Percentiles rank a stretch among this genome's conserved stretches.
Conservation (phyloP, 495 filamentous ascomycete genomes). For the Aspergillus bertholletiae region DNA sequence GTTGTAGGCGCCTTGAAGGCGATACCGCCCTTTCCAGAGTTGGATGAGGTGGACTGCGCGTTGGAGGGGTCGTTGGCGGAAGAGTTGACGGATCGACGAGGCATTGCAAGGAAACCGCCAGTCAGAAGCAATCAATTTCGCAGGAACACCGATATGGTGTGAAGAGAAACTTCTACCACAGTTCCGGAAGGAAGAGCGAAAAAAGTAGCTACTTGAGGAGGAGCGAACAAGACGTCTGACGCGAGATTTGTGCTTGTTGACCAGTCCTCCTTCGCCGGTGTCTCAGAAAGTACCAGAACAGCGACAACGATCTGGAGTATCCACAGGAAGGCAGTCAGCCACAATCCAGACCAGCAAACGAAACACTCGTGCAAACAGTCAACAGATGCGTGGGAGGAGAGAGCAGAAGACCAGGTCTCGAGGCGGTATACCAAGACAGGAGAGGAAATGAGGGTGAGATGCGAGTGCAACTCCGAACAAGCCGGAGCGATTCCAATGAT, state of each 20-base stretch:
- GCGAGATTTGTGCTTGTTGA: neutral
- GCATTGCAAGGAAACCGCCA: constrained; percentile 47
- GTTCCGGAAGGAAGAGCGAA: constrained; percentile 2
- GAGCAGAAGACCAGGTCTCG: neutral
- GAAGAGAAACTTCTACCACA: neutral
- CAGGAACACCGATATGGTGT: constrained; percentile 10
- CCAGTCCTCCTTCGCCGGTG: neutral
- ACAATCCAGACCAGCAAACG: constrained; percentile 1
- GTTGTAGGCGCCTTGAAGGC: constrained; percentile 52
- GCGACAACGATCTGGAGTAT: constrained; percentile 2
- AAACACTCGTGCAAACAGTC: neutral
- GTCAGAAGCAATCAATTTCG: constrained; percentile 14
- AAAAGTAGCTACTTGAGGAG: neutral
- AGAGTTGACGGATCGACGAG: constrained; percentile 50
- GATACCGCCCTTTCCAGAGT: constrained; percentile 47
- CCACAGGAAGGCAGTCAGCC: constrained; percentile 2
- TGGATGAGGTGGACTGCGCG: constrained; percentile 42
- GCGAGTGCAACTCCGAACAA: neutral
- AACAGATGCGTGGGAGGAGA: neutral
- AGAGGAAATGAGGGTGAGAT: neutral
- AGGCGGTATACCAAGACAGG: neutral
- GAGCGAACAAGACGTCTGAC: neutral
- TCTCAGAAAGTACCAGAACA: neutral
- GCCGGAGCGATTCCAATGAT: neutral
- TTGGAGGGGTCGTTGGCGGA: constrained; percentile 41